Percentiles rank a stretch among this genome's conserved stretches.
Conservation (phyloP, 495 filamentous ascomycete species). For the Cercophora samala region DNA sequence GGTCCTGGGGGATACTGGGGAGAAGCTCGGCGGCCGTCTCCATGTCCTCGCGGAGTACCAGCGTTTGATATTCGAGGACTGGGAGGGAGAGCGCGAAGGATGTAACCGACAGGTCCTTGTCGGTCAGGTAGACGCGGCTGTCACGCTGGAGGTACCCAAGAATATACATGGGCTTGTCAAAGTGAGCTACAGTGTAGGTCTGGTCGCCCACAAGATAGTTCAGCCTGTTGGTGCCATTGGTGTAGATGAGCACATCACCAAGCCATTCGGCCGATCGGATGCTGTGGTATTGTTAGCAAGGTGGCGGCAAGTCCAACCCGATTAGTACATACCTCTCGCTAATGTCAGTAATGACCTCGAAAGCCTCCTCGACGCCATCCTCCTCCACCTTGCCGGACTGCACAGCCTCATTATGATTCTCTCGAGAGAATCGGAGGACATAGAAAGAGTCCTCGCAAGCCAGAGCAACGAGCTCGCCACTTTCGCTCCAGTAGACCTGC, state of each 20-base stretch:
- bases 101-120: constrained; percentile 89
- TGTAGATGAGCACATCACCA: constrained; percentile 98
- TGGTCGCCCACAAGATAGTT: constrained; percentile 99
- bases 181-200: constrained; percentile 97
- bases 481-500: constrained; percentile 96
- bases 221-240: constrained; percentile 90
- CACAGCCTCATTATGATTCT: constrained; percentile 77
- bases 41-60: constrained; percentile 93
- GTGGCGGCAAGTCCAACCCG: background rate
- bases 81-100: constrained; percentile 88
- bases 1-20: constrained; percentile 74
- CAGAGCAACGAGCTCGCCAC: constrained; percentile 85
- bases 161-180: constrained; percentile 91
- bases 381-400: constrained; percentile 83
- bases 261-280: constrained; percentile 97
- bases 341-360: constrained; percentile 92
- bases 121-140: constrained; percentile 84
- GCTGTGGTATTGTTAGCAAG: constrained; percentile 39
- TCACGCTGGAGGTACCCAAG: constrained; percentile 94
- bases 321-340: constrained; percentile 64
- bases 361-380: constrained; percentile 95
- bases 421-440: constrained; percentile 83
- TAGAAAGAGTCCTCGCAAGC: constrained; percentile 97
- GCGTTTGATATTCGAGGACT: constrained; percentile 96
- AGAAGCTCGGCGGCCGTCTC: constrained; percentile 86